phyloP scores from a whole-genome alignment of 2,329 filamentous ascomycete genomes.

The Pestalotiopsis sp. region DNA sequence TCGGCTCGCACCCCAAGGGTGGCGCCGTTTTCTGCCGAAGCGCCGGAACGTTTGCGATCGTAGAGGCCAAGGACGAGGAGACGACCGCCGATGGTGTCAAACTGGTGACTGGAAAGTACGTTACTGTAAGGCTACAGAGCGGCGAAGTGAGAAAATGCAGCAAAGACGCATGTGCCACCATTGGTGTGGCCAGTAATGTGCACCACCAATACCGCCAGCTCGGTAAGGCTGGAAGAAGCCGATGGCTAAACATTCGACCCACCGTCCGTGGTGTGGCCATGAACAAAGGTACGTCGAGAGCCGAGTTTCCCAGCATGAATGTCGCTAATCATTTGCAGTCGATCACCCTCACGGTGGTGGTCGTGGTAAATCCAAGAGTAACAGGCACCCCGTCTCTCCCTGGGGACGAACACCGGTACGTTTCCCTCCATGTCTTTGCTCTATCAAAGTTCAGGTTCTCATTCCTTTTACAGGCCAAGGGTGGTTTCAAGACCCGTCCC shows the following conservation, averaged over 20 bases:
- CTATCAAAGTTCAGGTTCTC: constrained; percentile 25
- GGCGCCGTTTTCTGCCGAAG: constrained; percentile 91
- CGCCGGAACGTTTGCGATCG: constrained; percentile 87
- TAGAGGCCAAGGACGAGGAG: constrained; percentile 87
- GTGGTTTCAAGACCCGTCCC: constrained; percentile 87
- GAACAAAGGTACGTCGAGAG: constrained; percentile 75
- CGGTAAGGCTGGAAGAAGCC: constrained; percentile 90
- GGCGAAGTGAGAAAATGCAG: constrained; percentile 89
- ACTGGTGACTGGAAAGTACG: constrained; percentile 72
- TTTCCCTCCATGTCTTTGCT: constrained; percentile 28
- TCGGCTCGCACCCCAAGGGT: constrained; percentile 75
- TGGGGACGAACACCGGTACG: constrained; percentile 88
- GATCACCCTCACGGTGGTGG: constrained; percentile 99
- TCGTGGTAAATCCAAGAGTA: constrained; percentile 99
- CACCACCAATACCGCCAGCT: constrained; percentile 89
- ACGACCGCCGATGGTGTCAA: constrained; percentile 61
- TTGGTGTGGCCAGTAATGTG: constrained; percentile 91
- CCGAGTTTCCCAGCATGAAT: constrained; percentile 4
- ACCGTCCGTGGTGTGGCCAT: constrained; percentile 97
- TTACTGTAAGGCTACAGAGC: constrained; percentile 86
- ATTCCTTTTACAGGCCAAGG: constrained; percentile 63
- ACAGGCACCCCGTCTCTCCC: constrained; percentile 89
- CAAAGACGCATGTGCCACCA: constrained; percentile 91
- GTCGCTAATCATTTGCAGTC: constrained; percentile 44
- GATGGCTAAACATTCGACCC: constrained; percentile 92